A percentile compares a stretch with the other conserved stretches of the same genome.
These are phyloP conservation scores for Micractinium sp. DNA, from an alignment of 139 green algal genomes.

Conservation along the genomic window DNA sequence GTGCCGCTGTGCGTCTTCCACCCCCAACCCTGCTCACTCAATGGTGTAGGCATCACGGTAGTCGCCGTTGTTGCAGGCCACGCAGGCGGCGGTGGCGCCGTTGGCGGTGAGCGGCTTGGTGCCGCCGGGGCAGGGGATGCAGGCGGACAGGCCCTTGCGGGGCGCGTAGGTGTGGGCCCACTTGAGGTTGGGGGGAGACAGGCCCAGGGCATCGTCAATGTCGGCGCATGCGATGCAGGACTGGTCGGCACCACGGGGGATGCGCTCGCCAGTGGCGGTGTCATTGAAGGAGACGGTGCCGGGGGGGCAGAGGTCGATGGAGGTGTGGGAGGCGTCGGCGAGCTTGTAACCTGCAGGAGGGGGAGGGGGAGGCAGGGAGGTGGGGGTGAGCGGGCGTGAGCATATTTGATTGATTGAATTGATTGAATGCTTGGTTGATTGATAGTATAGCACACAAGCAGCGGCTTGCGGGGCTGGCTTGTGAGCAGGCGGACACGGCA, in stretches of 20 bases:
- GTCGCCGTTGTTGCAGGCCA: not conserved
- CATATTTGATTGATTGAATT: too few species aligned
- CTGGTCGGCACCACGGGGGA: too few species aligned
- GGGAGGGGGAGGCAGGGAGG: not conserved
- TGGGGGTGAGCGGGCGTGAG: too few species aligned
- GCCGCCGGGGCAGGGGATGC: not conserved
- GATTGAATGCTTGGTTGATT: too few species aligned
- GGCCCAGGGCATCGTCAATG: not conserved
- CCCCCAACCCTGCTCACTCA: not conserved
- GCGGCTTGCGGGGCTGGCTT: too few species aligned
- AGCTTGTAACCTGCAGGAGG: not conserved
- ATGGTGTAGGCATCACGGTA: not conserved
- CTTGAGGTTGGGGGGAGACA: not conserved
- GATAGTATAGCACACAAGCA: too few species aligned
- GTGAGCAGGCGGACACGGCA: too few species aligned
- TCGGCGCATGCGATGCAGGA: not conserved
- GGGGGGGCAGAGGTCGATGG: not conserved
- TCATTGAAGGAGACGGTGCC: not conserved
- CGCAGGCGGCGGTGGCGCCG: not conserved
- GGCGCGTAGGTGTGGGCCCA: not conserved
- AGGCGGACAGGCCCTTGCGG: slow-evolving; percentile 8
- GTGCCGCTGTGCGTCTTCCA: too few species aligned
- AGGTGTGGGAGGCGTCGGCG: not conserved
- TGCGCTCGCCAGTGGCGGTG: not conserved
- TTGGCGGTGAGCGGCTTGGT: not conserved